A percentile compares a stretch with the other conserved stretches of the same genome.
Conservation (phyloP, 306 rosid species). For the Casuarina equisetifolia region DNA sequence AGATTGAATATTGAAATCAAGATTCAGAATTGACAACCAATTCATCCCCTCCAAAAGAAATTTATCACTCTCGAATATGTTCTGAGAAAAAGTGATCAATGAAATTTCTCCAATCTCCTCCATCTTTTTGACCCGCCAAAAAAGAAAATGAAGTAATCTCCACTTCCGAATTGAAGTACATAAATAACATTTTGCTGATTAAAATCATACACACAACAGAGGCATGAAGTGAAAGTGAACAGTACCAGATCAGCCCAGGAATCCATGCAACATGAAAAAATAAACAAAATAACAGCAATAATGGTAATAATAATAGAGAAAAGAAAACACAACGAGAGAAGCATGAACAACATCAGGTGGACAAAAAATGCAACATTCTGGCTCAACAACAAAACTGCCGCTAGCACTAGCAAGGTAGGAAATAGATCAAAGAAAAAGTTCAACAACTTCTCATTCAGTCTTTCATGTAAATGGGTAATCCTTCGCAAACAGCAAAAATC, state of each 20-base stretch:
- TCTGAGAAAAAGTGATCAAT: background rate
- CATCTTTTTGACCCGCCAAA: background rate
- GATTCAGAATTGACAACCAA: background rate
- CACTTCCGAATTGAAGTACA: background rate
- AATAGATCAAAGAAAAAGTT: background rate
- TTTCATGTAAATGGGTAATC: background rate
- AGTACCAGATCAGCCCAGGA: background rate
- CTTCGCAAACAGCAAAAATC: background rate
- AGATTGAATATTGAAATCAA: background rate
- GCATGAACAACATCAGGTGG: background rate
- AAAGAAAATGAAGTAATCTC: background rate
- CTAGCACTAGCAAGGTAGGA: background rate
- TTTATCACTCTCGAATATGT: background rate
- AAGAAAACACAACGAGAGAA: background rate
- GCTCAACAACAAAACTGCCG: too few species aligned
- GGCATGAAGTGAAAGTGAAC: background rate
- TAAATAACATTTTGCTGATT: background rate
- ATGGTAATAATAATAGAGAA: too few species aligned
- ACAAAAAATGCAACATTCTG: background rate
- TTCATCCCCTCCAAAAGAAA: background rate
- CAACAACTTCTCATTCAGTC: background rate
- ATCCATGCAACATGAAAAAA: background rate
- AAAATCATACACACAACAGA: background rate
- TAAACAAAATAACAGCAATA: background rate
- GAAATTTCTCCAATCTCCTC: background rate